Base-by-base conservation (phyloP, 2,329 filamentous ascomycete genomes). In the Orbilia quercus region DNA sequence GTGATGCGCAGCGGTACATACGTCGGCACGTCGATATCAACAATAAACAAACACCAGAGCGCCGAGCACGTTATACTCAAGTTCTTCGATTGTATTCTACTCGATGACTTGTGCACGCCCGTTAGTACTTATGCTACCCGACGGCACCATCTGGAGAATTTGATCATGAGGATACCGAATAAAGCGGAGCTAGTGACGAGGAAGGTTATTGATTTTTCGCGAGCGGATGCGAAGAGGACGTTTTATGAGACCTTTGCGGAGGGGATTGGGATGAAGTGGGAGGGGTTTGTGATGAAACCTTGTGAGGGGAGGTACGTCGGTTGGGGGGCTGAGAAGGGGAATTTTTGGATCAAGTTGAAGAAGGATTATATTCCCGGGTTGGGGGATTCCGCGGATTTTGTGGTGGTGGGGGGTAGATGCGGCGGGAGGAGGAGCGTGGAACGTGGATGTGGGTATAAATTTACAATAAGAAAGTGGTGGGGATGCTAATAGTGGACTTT, bases 301-400 rank as follows among this genome's bases (percentile, higher is more conserved):
- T 83, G 83, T 28, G 88, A 92, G 70, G 87, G 90, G 22, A 88
- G 92, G 0, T 96, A 96, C 78, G 91, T 96, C 75, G 82, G 86
- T 63, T 86, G 84, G 75, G 78, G 74, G 28, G 77, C 77, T 5
- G 73, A 59, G 11, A 74, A 66, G 18, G 64, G 64, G 38, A 64
- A 65, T 16, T 75, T 73, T 65, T 90, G 88, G 79, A 91, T 96
- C 78, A 96, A 96, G 80, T 80, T 96, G 44, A 96, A 96, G 80
- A 92, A 92, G 77, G 91, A 95, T 78, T 96, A 96, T 77, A 86
- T 96, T 38, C 84, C 85, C 23, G 87, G 87, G 1, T 87, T 94
- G 78, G 91, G 92, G 0, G 92, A 96, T 72, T 87, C 92, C 28
- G 90, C 90, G 7, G 93, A 96, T 79, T 91, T 96, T 78, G 89